phyloP scores from a whole-genome alignment of 1,139 yeast species.

The Blastobotrys apis region DNA sequence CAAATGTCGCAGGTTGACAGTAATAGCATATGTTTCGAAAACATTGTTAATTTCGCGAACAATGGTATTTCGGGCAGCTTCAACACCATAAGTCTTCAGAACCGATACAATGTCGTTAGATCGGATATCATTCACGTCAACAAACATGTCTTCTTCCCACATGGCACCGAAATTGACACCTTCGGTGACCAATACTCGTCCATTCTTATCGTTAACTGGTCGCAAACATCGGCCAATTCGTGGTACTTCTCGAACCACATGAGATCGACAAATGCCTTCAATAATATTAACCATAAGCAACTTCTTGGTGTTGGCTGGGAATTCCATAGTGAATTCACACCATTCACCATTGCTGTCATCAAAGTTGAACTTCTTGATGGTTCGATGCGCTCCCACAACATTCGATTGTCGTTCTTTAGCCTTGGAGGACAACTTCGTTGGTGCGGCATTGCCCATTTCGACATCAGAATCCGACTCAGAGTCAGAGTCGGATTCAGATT shows the following conservation, averaged over 20 bases:
- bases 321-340: conserved; percentile 86
- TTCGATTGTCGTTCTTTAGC: conserved; percentile 86
- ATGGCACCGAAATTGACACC: conserved; percentile 96
- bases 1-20: conserved; percentile 89
- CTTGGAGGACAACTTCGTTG: conserved; percentile 43
- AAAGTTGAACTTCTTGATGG: conserved; percentile 76
- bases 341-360: conserved; percentile 86
- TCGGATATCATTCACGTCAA: conserved; percentile 79
- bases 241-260: conserved; percentile 91
- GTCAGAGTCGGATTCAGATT: conserved; percentile 35
- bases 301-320: conserved; percentile 85
- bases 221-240: conserved; percentile 89
- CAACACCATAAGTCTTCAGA: conserved; percentile 90
- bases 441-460: conserved; percentile 17
- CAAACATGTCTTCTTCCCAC: conserved; percentile 96
- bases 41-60: conserved; percentile 95
- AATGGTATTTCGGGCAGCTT: conserved; percentile 96
- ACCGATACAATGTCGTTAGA: conserved; percentile 94
- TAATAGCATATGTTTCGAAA: conserved; percentile 92
- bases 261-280: conserved; percentile 84
- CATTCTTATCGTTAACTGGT: conserved; percentile 57
- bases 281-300: conserved; percentile 95
- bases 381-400: conserved; percentile 65
- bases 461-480: conserved; percentile 29
- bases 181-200: conserved; percentile 83